Evolutionary conservation across 139 green algal species (phyloP).

Genomic region (Yamagishiella unicocca): DNA sequence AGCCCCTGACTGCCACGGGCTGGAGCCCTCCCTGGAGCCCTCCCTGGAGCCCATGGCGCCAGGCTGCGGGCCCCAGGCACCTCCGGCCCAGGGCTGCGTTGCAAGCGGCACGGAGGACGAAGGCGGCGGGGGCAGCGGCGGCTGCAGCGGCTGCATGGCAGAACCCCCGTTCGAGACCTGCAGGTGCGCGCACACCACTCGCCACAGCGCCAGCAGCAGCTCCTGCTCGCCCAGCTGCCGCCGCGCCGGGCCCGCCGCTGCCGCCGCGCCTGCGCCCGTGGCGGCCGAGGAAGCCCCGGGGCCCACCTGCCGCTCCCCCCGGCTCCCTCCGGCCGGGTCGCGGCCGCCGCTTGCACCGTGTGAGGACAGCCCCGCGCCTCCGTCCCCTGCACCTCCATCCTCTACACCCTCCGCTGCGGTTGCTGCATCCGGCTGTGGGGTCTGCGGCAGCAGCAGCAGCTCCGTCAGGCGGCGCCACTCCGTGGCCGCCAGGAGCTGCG

Average conservation of each 20-base stretch:
- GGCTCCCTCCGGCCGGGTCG: no score
- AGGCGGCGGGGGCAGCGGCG: no score
- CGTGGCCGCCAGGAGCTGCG: neutral
- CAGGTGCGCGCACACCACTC: neutral
- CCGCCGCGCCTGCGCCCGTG: no score
- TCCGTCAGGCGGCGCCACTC: conserved; percentile 16
- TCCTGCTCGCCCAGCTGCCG: neutral
- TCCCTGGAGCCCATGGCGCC: no score
- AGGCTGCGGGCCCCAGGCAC: no score
- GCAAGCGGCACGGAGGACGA: no score
- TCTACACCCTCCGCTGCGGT: neutral
- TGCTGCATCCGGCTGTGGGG: neutral
- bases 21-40: no score
- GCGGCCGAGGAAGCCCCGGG: neutral
- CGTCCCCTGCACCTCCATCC: neutral
- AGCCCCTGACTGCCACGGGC: no score
- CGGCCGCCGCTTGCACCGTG: no score
- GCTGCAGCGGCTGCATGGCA: neutral
- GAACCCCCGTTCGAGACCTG: neutral
- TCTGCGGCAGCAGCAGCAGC: neutral
- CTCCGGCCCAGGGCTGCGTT: no score
- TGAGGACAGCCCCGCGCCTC: no score
- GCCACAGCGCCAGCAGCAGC: conserved; percentile 28
- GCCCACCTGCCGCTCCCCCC: neutral
- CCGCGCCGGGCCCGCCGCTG: neutral